Evolutionary conservation across 2,329 filamentous ascomycete species (phyloP).

Genomic region (Phialophora tarda): DNA sequence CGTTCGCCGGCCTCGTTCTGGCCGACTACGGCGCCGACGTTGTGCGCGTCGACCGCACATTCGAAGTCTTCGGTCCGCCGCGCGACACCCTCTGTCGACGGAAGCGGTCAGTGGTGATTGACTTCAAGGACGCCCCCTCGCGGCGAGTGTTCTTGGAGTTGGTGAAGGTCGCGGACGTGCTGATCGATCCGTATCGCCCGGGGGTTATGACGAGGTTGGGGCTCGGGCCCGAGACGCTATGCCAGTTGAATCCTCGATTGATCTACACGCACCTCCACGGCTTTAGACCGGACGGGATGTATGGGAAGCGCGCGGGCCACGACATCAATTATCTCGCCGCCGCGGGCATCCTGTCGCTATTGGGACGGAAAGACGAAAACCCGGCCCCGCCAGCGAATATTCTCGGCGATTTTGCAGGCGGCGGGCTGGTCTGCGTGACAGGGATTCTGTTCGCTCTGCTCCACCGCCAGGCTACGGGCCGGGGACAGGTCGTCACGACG

Average conservation of each 20-base stretch:
- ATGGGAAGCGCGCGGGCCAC: constrained; percentile 85
- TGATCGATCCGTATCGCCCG: constrained; percentile 73
- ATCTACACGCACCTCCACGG: constrained; percentile 87
- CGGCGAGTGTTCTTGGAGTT: constrained; percentile 63
- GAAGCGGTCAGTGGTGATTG: constrained; percentile 66
- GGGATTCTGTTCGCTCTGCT: constrained; percentile 81
- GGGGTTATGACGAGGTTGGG: constrained; percentile 68
- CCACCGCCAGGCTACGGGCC: constrained; percentile 58
- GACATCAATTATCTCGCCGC: constrained; percentile 97
- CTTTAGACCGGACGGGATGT: constrained; percentile 83
- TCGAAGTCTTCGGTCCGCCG: constrained; percentile 69
- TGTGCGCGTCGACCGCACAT: constrained; percentile 71
- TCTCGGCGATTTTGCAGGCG: constrained; percentile 87
- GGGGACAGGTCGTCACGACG: constrained; percentile 86
- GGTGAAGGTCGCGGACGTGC: constrained; percentile 66
- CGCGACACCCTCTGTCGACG: constrained; percentile 26
- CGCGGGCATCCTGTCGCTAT: constrained; percentile 74
- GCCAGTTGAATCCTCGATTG: constrained; percentile 70
- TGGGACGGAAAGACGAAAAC: constrained; percentile 66
- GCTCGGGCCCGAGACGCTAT: constrained; percentile 63
- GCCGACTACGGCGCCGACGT: constrained; percentile 79
- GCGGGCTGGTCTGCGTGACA: constrained; percentile 78
- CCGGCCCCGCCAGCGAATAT: constrained; percentile 86
- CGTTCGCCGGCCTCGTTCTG: constrained; percentile 58
- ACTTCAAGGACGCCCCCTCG: constrained; percentile 64